Base-by-base conservation (phyloP, 2,329 filamentous ascomycete species). In the Metarhizium anisopliae region DNA sequence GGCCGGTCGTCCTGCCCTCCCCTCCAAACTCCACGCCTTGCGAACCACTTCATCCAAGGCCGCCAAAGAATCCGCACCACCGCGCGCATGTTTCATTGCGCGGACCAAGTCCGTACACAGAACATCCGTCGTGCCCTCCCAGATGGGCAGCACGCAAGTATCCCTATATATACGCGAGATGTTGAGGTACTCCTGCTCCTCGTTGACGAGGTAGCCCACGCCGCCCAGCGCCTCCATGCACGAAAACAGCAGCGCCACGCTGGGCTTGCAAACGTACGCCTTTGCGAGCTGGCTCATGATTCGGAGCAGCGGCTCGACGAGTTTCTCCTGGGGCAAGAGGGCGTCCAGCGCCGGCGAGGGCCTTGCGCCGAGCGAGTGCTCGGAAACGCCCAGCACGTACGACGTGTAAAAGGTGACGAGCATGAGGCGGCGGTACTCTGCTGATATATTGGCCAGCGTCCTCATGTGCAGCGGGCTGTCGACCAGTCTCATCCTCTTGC, bases 71-170 rank as follows among this genome's bases (percentile, higher is more conserved):
- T 66, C 68, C 11, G 55, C 62, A 4, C 71, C 77, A 1, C 58
- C 65, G 29, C 67, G 67, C 0, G 73, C 67, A 38, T 80, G 75
- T 58, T 78, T 79, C 47, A 81, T 56, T 0, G 76, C 74, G 20
- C 77, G 66, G 14, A 79, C 58, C 16, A 77, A 71, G 58, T 80
- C 79, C 1, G 73, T 74, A 4, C 82, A 81, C 55, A 90, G 74
- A 6, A 90, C 84, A 62, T 89, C 85, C 0, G 85, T 88, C 0
- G 87, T 90, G 1, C 86, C 85, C 67, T 88, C 85, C 84, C 85
- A 88, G 51, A 90, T 89, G 14, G 80, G 77, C 52, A 82, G 70
- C 2, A 89, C 86, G 7, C 71, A 74, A 2, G 78, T 81, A 61
- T 90, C 86, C 7, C 87, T 78, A 62, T 83, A 83, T 1, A 89